A percentile compares a stretch with the other conserved stretches of the same genome.
These are phyloP conservation scores for Trypanosomatidae sp. DNA, from an alignment of 208 protist genomes.

Conservation along the genomic window DNA sequence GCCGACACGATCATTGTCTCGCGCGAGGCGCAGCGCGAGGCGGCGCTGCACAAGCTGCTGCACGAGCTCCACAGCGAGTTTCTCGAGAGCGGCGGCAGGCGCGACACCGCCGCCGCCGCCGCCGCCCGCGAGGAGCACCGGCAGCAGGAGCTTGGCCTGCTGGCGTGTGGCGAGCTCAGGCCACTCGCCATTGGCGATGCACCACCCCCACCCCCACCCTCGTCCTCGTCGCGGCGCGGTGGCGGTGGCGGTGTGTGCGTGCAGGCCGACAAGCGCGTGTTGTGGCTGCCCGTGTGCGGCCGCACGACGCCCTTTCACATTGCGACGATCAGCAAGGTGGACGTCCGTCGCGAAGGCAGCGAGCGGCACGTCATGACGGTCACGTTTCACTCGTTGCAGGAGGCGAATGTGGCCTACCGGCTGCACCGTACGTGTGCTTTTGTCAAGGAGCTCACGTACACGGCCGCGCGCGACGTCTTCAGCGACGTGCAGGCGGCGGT, in stretches of 20 bases:
- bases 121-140: constrained; percentile 47
- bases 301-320: constrained; percentile 90
- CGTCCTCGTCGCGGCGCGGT: no score
- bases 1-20: constrained; percentile 56
- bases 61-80: constrained; percentile 53
- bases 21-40: constrained; percentile 53
- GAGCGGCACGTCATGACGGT: constrained; percentile 68
- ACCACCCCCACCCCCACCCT: no score
- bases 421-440: constrained; percentile 76
- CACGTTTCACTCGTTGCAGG: constrained; percentile 78
- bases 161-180: constrained; percentile 54
- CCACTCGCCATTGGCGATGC: constrained; percentile 24
- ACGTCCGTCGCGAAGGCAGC: constrained; percentile 73
- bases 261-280: constrained; percentile 67
- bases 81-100: constrained; percentile 63
- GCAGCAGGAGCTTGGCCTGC: constrained; percentile 40
- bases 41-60: constrained; percentile 45
- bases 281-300: constrained; percentile 93
- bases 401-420: constrained; percentile 67
- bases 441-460: constrained; percentile 83
- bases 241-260: no score
- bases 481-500: constrained; percentile 36
- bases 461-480: constrained; percentile 36
- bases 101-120: constrained; percentile 18
- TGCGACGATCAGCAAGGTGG: constrained; percentile 91